Percentiles rank a stretch among this genome's conserved stretches.
These are phyloP conservation scores for Picea mariana DNA, from an alignment of 83 land plant genomes.

Conservation along the genomic window DNA sequence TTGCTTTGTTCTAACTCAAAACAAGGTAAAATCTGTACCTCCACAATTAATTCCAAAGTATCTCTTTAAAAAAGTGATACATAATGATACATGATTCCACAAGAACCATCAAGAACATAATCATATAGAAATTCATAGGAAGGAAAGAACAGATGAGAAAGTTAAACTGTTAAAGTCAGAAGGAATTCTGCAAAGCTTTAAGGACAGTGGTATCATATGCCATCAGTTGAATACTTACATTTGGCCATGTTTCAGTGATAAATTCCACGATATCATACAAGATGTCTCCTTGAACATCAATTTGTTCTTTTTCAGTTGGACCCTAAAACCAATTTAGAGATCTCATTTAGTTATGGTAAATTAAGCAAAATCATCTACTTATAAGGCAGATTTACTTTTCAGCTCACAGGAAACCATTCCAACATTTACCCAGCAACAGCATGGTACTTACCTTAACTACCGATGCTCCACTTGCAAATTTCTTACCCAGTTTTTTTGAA, in stretches of 20 bases:
- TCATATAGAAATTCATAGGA: background rate
- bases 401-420: background rate
- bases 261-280: conserved; percentile 90
- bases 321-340: conserved; percentile 47
- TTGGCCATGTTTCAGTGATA: conserved; percentile 93
- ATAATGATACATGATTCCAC: background rate
- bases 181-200: background rate
- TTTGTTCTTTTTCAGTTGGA: conserved; percentile 96
- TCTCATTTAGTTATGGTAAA: background rate
- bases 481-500: conserved; percentile 98
- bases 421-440: background rate
- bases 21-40: too few relatives aligned
- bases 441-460: conserved; percentile 81
- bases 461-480: conserved; percentile 99
- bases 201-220: background rate
- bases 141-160: background rate
- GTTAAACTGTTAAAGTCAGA: too few relatives aligned
- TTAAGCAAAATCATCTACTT: background rate
- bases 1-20: too few relatives aligned
- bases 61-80: too few relatives aligned
- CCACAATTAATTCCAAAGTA: too few relatives aligned
- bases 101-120: background rate
- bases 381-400: background rate
- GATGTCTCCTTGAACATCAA: conserved; percentile 98
- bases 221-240: conserved; percentile 52